Conservation (phyloP, 306 rosid species). For the Herpetospermum pedunculosum region DNA sequence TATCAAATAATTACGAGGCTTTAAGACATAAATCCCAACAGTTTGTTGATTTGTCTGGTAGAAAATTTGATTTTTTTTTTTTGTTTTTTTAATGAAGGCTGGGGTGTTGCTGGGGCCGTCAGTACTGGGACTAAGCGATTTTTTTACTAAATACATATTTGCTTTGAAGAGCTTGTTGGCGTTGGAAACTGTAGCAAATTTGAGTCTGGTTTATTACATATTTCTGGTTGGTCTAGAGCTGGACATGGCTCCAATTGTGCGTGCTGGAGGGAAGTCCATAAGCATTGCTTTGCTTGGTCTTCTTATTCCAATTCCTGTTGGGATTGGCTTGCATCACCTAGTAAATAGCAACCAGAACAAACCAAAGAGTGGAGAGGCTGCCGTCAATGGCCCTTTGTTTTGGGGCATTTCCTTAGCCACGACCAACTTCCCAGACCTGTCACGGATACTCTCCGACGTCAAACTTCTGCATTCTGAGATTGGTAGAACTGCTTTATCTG, state of each 20-base stretch:
- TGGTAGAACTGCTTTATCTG: conserved; percentile 26
- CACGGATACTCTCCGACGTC: conserved; percentile 24
- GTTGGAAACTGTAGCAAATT: conserved; percentile 18
- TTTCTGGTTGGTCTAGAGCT: conserved; percentile 36
- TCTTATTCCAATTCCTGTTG: conserved; percentile 12
- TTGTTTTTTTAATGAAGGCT: conserved; percentile 13
- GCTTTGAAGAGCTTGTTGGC: conserved; percentile 8
- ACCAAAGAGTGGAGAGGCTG: neutral
- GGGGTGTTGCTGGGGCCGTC: conserved; percentile 28
- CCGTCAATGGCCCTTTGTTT: conserved; percentile 11
- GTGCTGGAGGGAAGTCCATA: conserved; percentile 18
- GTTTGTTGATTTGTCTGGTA: neutral
- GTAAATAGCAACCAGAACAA: neutral
- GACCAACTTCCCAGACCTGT: conserved; percentile 33
- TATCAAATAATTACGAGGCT: too few relatives aligned
- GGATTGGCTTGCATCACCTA: conserved; percentile 11
- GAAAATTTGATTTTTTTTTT: neutral
- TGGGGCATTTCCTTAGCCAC: conserved; percentile 26
- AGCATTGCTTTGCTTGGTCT: conserved; percentile 25
- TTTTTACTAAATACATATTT: neutral
- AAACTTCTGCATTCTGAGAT: conserved; percentile 34
- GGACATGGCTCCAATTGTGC: conserved; percentile 17
- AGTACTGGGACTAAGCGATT: neutral
- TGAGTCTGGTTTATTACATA: conserved; percentile 26
- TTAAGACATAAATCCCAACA: too few relatives aligned